phyloP scores from a whole-genome alignment of 257 asterid species.

The Prunella vulgaris region DNA sequence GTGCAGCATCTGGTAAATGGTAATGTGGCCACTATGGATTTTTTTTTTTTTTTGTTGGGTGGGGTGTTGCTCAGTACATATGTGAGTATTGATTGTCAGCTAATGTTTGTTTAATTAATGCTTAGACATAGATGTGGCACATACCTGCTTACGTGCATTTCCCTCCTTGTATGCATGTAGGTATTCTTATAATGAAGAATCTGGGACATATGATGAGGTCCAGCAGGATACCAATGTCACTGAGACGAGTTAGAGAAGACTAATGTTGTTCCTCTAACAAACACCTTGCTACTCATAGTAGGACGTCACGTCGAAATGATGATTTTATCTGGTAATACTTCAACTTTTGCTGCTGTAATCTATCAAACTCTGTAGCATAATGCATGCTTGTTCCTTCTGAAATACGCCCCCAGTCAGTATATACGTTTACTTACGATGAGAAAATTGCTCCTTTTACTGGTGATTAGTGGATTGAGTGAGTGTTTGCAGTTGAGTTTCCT shows the following conservation, averaged over 20 bases:
- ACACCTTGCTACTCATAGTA: too few relatives aligned
- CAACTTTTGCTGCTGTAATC: not conserved
- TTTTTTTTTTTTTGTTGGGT: not conserved
- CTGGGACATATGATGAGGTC: conserved; percentile 66
- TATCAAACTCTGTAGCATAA: not conserved
- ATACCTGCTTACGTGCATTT: conserved; percentile 7
- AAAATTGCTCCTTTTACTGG: not conserved
- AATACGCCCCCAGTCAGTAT: not conserved
- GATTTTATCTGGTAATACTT: not conserved
- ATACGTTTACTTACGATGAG: not conserved
- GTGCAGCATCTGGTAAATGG: conserved; percentile 90
- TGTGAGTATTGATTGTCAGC: not conserved
- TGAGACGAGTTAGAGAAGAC: conserved; percentile 25
- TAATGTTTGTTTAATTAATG: not conserved
- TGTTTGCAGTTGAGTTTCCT: not conserved
- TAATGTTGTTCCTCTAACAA: not conserved
- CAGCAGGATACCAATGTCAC: conserved; percentile 35
- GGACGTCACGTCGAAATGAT: not conserved
- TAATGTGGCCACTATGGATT: conserved; percentile 20
- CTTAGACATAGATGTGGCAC: not conserved
- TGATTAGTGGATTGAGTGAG: not conserved
- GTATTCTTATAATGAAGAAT: conserved; percentile 68
- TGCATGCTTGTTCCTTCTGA: not conserved
- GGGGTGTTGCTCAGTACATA: not conserved
- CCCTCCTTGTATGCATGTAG: conserved; percentile 25